Evolutionary conservation across 169 alveolate genomes (phyloP).

Genomic region (Theileria equi): DNA sequence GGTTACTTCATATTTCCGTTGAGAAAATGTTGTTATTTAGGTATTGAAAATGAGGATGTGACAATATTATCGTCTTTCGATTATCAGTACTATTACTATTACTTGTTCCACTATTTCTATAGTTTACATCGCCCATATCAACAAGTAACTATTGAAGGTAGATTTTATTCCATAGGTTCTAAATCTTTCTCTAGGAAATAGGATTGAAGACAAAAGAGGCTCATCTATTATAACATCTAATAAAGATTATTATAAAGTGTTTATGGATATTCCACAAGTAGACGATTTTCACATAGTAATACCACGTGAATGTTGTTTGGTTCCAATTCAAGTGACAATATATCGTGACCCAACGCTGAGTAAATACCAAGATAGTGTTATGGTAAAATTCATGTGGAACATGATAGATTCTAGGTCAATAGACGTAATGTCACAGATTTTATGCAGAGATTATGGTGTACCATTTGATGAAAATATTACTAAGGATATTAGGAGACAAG

Average conservation of each 20-base stretch:
- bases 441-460: conserved; percentile 14
- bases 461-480: conserved; percentile 4
- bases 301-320: conserved; percentile 18
- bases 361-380: background rate
- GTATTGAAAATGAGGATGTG: background rate
- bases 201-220: background rate
- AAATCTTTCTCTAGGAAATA: background rate
- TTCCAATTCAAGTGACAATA: conserved; percentile 5
- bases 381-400: conserved; percentile 18
- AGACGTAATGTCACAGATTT: conserved; percentile 1
- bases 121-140: conserved; percentile 7
- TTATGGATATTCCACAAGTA: background rate
- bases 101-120: conserved; percentile 18
- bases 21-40: background rate
- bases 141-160: background rate
- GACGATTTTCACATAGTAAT: conserved; percentile 7
- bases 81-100: conserved; percentile 17
- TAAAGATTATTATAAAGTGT: background rate
- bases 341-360: background rate
- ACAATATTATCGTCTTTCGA: conserved; percentile 2
- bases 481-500: conserved; percentile 11
- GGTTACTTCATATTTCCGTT: conserved; percentile 3
- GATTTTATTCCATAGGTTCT: background rate
- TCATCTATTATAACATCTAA: background rate
- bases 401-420: conserved; percentile 10